These are phyloP conservation scores for Xenosphaeropsis pyriputrescens DNA, from an alignment of 2,329 filamentous ascomycete genomes.

Conservation along the genomic window DNA sequence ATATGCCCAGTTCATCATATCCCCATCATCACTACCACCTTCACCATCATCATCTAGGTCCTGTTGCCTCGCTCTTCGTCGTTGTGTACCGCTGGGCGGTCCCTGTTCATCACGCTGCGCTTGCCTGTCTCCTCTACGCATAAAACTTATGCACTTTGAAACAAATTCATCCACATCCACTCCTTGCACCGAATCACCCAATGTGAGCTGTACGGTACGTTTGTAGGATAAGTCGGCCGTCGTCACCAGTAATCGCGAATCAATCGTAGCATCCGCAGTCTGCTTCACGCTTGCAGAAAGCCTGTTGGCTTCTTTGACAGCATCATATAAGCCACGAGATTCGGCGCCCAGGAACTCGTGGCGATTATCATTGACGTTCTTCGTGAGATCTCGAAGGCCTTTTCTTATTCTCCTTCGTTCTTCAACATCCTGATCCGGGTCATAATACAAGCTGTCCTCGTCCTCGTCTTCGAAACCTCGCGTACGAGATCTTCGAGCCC, in stretches of 20 bases:
- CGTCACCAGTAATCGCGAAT: conserved; percentile 72
- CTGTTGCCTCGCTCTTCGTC: conserved; percentile 19
- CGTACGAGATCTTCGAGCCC: conserved; percentile 14
- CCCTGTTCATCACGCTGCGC: conserved; percentile 34
- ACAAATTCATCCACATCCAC: conserved; percentile 87
- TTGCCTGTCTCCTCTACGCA: conserved; percentile 48
- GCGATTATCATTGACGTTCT: conserved; percentile 44
- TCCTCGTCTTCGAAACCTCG: conserved; percentile 13
- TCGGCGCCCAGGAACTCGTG: conserved; percentile 55
- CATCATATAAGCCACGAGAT: conserved; percentile 48
- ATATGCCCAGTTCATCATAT: conserved; percentile 74
- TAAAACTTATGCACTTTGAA: conserved; percentile 77
- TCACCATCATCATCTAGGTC: conserved; percentile 43
- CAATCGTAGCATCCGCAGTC: conserved; percentile 79
- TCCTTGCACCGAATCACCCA: conserved; percentile 59
- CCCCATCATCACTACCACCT: conserved; percentile 54
- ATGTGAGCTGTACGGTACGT: conserved; percentile 58
- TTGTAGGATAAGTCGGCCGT: conserved; percentile 70
- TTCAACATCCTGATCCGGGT: conserved; percentile 68
- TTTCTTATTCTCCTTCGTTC: conserved; percentile 59
- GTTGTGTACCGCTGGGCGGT: conserved; percentile 28
- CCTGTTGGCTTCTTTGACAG: conserved; percentile 50
- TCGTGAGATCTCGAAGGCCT: conserved; percentile 53
- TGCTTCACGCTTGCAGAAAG: conserved; percentile 61
- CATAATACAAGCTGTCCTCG: conserved; percentile 39